Evolutionary conservation across 495 filamentous ascomycete genomes (phyloP), one percentile per base, ranked within the genome.

Genomic region (Letharia lupina): DNA sequence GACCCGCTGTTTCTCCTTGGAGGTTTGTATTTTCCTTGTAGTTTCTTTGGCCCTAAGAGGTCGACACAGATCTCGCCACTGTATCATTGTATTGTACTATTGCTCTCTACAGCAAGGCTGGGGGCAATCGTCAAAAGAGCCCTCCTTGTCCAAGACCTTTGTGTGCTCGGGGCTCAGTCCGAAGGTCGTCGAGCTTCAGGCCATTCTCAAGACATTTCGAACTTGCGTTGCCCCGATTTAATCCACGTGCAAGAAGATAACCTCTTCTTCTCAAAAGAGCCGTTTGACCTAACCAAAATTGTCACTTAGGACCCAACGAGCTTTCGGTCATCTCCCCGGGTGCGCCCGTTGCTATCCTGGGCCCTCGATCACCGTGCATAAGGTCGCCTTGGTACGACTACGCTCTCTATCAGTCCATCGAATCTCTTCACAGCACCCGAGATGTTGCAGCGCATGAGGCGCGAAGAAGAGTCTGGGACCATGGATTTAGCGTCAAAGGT

Each of bases 381-480:
- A 83, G 82, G 66, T 73, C 75, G 3, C 69, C 73, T 0, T 81
- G 76, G 75, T 83, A 84, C 62, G 75, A 75, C 77, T 76, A 66
- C 28, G 58, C 64, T 40, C 48, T 61, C 35, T 66, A 66, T 47
- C 64, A 66, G 39, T 58, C 60, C 1, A 64, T 73, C 0, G 64
- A 68, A 1, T 79, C 76, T 0, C 69, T 84, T 18, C 73, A 78
- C 16, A 75, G 70, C n/a, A 68, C 57, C 5, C 72, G 82, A 40
- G 72, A 78, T 44, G 72, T 70, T 6, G 61, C 59, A 20, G 60
- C 69, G 12, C 81, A 81, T 65, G 76, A 76, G 28, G 65, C 65
- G 8, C 66, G 78, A 16, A 68, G 80, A 23, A 74, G 73, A 28
- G 68, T 77, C 15, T 81, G 80, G 79, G 75, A 76, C 54, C 72